A percentile compares a stretch with the other conserved stretches of the same genome.
phyloP scores from a whole-genome alignment of 768 basidiomycete species.

The Lactarius hengduanensis region DNA sequence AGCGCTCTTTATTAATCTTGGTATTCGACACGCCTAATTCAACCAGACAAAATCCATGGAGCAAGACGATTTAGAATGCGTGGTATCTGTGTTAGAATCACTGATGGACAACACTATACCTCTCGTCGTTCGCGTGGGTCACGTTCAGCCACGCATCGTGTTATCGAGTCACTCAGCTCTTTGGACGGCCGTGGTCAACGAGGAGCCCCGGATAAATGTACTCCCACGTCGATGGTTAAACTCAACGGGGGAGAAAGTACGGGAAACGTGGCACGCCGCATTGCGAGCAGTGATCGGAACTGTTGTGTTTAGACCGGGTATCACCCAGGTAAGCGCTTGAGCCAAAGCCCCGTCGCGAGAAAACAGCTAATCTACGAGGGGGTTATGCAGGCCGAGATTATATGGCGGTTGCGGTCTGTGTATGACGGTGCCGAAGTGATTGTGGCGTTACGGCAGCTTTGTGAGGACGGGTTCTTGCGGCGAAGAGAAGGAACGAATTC shows the following conservation, averaged over 20 bases:
- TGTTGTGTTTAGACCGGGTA: constrained; percentile 68
- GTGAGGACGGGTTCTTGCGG: constrained; percentile 50
- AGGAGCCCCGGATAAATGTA: constrained; percentile 44
- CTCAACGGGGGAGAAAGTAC: constrained; percentile 57
- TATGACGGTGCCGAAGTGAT: constrained; percentile 75
- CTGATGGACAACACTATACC: constrained; percentile 52
- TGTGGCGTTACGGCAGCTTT: constrained; percentile 57
- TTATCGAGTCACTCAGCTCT: constrained; percentile 48
- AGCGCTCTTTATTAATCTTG: constrained; percentile 6
- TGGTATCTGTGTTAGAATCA: constrained; percentile 37
- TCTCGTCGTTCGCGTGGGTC: constrained; percentile 68
- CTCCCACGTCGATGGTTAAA: constrained; percentile 79
- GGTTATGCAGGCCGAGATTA: constrained; percentile 55
- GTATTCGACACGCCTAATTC: neutral
- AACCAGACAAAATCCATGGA: neutral
- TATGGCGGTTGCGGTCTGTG: constrained; percentile 66
- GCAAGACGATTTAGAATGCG: constrained; percentile 24
- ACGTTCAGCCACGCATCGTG: constrained; percentile 53
- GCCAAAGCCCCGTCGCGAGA: neutral
- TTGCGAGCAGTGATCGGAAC: constrained; percentile 64
- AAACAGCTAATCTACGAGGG: constrained; percentile 1
- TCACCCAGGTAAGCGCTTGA: constrained; percentile 56
- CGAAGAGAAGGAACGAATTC: constrained; percentile 32
- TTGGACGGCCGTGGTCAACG: constrained; percentile 59
- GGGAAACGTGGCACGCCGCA: constrained; percentile 71